Conservation (phyloP, 176 grass and related monocot species). For the Musa itinerans region DNA sequence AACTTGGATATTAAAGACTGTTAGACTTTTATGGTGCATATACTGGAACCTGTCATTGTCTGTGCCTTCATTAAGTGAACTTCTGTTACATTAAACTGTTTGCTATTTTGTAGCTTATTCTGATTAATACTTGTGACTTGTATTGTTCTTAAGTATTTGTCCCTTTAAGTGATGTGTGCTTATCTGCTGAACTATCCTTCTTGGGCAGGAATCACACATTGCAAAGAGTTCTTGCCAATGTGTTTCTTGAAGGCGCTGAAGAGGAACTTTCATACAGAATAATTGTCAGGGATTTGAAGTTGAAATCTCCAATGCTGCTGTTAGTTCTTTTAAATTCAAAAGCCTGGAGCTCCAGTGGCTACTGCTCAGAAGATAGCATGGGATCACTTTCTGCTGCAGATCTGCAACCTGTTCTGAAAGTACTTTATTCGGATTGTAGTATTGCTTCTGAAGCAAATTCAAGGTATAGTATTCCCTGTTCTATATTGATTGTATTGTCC, state of each 20-base stretch:
- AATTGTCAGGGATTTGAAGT: slow-evolving; percentile 72
- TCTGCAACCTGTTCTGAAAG: slow-evolving; percentile 57
- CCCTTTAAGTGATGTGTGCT: slow-evolving; percentile 17
- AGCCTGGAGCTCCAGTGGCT: slow-evolving; percentile 57
- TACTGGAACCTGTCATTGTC: no score
- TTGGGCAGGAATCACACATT: slow-evolving; percentile 51
- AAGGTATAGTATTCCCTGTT: slow-evolving; percentile 39
- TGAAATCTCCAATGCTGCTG: slow-evolving; percentile 49
- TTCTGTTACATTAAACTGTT: no score
- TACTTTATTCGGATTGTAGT: slow-evolving; percentile 59
- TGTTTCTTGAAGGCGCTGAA: slow-evolving; percentile 70
- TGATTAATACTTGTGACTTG: no score
- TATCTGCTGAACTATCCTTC: slow-evolving; percentile 12
- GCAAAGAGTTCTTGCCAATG: slow-evolving; percentile 61
- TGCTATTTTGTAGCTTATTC: no score
- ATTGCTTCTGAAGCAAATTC: slow-evolving; percentile 47
- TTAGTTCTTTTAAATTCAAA: slow-evolving; percentile 73
- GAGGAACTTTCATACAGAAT: slow-evolving; percentile 91
- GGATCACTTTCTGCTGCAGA: slow-evolving; percentile 34
- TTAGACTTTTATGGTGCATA: no score
- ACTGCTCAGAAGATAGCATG: slow-evolving; percentile 46
- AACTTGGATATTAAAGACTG: no score
- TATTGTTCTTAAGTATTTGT: background rate
- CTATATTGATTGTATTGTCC: slow-evolving; percentile 1
- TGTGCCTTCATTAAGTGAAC: no score